Evolutionary conservation across 768 basidiomycete species (phyloP), one percentile per base, ranked within the genome.

Genomic region (Cystofilobasidium macerans): DNA sequence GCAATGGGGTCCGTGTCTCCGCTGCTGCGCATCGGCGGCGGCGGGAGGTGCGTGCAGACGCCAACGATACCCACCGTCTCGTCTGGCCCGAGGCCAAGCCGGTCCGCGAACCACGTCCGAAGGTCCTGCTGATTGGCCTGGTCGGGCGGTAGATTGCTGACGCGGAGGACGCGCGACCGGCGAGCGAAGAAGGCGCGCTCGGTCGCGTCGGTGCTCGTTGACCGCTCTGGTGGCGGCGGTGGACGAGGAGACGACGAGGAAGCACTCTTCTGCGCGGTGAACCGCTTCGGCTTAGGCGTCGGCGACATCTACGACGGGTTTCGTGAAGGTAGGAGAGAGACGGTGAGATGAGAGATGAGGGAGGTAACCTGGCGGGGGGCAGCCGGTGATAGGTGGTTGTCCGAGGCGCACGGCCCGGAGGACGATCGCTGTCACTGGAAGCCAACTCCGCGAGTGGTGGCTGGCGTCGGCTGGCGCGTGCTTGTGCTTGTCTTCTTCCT

Each of bases 111-210:
- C 28, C 28, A 54, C 6, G 28, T 30, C 12, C 26, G 51, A 30
- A 54, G 51, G 51, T 2, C 51, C 14, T 32, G 51, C 51, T 54
- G 51, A 13, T 28, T 54, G 30, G 18, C 28, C 28, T 18, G 30
- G 28, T 2, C 51, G 5, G 51, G 28, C 13, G 51, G 51, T 7
- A 54, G 28, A 30, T 30, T 30, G 11, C 2, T 3, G 28, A 32
- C 51, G 51, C 28, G 51, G 18, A 54, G 51, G 14, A 54, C 51
- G 51, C 51, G 51, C 26, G 51, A 54, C 14, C n/a, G 51, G 51
- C 28, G 30, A 30, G 28, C 26, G 51, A 3, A 6, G 51, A 54
- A 54, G 28, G 51, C 51, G 8, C 11, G 18, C 30, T 54, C 51
- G 26, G 14, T 4, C 26, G 51, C 14, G 42, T 42, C 42, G 42